Conservation (phyloP, 2,329 filamentous ascomycete genomes). For the Gaeumannomyces sp. region DNA sequence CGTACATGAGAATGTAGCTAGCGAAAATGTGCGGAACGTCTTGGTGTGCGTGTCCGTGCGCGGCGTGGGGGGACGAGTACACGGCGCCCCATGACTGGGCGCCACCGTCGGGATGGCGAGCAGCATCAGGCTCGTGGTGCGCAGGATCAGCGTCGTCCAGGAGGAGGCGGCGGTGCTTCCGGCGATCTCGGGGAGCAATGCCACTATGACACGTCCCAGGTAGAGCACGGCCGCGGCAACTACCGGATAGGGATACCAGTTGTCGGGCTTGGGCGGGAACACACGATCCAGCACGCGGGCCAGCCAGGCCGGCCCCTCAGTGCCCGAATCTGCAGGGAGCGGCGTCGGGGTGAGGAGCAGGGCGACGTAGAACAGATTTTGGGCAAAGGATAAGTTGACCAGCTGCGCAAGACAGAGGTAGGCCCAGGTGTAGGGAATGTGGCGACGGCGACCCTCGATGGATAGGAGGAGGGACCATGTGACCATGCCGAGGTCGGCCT, state of each 20-base stretch:
- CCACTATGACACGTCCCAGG: constrained; percentile 22
- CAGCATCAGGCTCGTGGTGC: constrained; percentile 38
- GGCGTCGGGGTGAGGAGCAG: constrained; percentile 50
- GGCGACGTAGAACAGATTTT: constrained; percentile 57
- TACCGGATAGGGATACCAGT: constrained; percentile 35
- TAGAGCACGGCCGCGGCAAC: constrained; percentile 20
- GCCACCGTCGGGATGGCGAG: constrained; percentile 40
- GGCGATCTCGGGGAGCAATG: constrained; percentile 33
- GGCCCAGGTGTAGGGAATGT: constrained; percentile 46
- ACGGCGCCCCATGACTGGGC: constrained; percentile 43
- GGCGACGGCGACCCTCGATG: constrained; percentile 51
- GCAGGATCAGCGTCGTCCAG: constrained; percentile 19
- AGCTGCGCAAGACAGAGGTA: constrained; percentile 55
- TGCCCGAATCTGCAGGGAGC: constrained; percentile 19
- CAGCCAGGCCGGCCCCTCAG: background rate
- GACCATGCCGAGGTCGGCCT: constrained; percentile 48
- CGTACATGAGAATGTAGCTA: constrained; percentile 38
- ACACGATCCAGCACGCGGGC: constrained; percentile 23
- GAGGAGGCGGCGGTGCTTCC: constrained; percentile 30
- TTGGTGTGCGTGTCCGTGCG: constrained; percentile 35
- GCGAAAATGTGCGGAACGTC: constrained; percentile 42
- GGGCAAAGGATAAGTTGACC: constrained; percentile 53
- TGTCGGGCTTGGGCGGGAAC: constrained; percentile 34
- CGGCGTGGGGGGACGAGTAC: constrained; percentile 31
- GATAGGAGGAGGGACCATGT: constrained; percentile 53